These are phyloP conservation scores for Candida glucosophila DNA, from an alignment of 1,139 yeast genomes.

Conservation along the genomic window DNA sequence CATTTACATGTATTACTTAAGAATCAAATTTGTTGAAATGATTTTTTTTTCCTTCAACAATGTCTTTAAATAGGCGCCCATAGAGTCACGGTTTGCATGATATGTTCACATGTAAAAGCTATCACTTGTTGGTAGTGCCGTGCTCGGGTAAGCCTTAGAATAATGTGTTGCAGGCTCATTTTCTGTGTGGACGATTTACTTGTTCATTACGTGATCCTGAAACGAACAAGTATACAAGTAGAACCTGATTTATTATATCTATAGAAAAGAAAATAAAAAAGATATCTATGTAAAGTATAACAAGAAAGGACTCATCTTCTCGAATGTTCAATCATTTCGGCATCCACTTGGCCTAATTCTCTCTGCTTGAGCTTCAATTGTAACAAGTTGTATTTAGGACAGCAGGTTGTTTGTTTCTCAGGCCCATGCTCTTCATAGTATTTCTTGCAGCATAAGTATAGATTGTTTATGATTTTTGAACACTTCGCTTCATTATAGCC, in stretches of 20 bases:
- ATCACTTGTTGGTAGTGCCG: conserved; percentile 47
- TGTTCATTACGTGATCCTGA: too few relatives aligned
- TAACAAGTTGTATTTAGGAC: conserved; percentile 52
- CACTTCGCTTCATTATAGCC: conserved; percentile 59
- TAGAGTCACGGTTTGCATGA: conserved; percentile 77
- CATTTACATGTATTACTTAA: too few relatives aligned
- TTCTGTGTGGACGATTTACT: too few relatives aligned
- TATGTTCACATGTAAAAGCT: conserved; percentile 42
- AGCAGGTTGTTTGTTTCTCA: conserved; percentile 52
- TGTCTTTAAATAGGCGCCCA: conserved; percentile 86
- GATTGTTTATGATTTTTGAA: conserved; percentile 45
- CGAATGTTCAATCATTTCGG: conserved; percentile 35
- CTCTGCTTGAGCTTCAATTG: conserved; percentile 53
- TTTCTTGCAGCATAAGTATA: conserved; percentile 52
- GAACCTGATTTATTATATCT: too few relatives aligned
- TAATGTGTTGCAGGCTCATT: too few relatives aligned
- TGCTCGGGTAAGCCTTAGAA: conserved; percentile 93
- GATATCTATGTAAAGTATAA: too few relatives aligned
- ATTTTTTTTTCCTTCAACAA: conserved; percentile 38
- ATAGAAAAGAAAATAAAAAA: too few relatives aligned
- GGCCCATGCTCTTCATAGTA: conserved; percentile 47
- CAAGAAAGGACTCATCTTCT: too few relatives aligned
- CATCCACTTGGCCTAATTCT: conserved; percentile 43
- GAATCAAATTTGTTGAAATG: neutral
- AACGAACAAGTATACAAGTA: too few relatives aligned